phyloP scores from a whole-genome alignment of 257 asterid genomes.

The Fraxinus cuspidata region DNA sequence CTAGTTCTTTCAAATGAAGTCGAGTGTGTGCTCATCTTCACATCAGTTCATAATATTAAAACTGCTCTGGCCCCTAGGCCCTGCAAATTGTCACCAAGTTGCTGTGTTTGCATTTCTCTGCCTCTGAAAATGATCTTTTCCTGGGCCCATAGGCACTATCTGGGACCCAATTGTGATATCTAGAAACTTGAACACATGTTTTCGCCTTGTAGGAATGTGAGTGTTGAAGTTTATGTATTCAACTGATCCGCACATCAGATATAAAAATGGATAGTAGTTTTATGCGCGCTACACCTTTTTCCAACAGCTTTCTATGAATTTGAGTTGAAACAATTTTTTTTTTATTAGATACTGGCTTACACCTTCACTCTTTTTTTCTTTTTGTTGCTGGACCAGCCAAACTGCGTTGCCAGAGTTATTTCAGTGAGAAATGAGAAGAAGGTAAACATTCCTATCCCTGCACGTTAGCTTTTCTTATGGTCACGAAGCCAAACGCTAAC shows the following conservation, averaged over 20 bases:
- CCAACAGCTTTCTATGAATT: not conserved
- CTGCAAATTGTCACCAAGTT: not conserved
- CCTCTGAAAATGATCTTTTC: not conserved
- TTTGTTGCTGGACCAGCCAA: conserved; percentile 54
- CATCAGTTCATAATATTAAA: not conserved
- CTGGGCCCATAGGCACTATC: not conserved
- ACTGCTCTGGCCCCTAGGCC: not conserved
- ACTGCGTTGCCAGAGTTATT: conserved; percentile 60
- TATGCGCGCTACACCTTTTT: not conserved
- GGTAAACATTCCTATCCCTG: conserved; percentile 30
- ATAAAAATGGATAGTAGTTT: not conserved
- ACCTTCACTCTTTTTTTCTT: not conserved
- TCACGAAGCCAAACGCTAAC: not conserved
- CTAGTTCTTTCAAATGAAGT: not conserved
- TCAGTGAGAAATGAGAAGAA: conserved; percentile 65
- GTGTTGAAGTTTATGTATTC: not conserved
- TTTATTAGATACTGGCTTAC: not conserved
- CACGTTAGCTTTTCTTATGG: conserved; percentile 3
- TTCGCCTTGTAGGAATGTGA: not conserved
- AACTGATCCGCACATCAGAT: not conserved
- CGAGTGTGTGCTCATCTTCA: not conserved
- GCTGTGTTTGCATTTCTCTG: not conserved
- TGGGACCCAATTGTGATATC: not conserved
- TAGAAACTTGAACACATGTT: not conserved
- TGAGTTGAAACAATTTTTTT: not conserved